Evolutionary conservation across 257 asterid species (phyloP).

Genomic region (Plantago elongata): DNA sequence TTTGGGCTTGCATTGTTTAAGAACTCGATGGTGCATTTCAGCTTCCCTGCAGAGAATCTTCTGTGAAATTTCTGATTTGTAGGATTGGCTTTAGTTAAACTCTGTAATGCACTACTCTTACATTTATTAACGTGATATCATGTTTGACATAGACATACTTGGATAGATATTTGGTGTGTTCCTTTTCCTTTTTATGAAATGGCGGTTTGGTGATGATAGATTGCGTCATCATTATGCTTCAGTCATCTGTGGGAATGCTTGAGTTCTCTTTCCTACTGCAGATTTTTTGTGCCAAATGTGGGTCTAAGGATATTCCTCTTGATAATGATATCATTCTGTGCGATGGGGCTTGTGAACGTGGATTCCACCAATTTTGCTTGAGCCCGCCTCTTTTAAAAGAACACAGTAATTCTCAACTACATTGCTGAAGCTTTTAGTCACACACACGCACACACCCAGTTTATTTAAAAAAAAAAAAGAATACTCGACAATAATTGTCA

Average conservation of each 20-base stretch:
- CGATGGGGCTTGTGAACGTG: conserved; percentile 97
- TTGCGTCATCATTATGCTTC: not conserved
- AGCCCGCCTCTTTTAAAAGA: conserved; percentile 87
- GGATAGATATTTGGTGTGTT: too few relatives aligned
- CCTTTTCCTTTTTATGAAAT: not conserved
- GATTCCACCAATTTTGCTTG: conserved; percentile 92
- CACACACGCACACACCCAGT: not conserved
- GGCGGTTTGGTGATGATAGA: not conserved
- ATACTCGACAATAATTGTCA: not conserved
- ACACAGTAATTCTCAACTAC: conserved; percentile 51
- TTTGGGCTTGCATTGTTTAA: too few relatives aligned
- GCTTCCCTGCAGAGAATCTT: too few relatives aligned
- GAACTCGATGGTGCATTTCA: too few relatives aligned
- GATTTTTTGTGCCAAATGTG: conserved; percentile 99
- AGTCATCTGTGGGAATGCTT: conserved; percentile 20
- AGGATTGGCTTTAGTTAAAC: too few relatives aligned
- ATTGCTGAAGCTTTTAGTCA: conserved; percentile 22
- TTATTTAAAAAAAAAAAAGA: not conserved
- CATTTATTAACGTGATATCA: too few relatives aligned
- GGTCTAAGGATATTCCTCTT: conserved; percentile 68
- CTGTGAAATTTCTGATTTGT: too few relatives aligned
- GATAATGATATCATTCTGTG: conserved; percentile 94
- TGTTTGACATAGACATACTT: too few relatives aligned
- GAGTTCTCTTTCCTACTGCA: conserved; percentile 35
- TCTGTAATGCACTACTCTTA: too few relatives aligned